A percentile compares a stretch with the other conserved stretches of the same genome.
These are phyloP conservation scores for Candida xiaguanensis DNA, from an alignment of 805 yeast species.

Conservation along the genomic window DNA sequence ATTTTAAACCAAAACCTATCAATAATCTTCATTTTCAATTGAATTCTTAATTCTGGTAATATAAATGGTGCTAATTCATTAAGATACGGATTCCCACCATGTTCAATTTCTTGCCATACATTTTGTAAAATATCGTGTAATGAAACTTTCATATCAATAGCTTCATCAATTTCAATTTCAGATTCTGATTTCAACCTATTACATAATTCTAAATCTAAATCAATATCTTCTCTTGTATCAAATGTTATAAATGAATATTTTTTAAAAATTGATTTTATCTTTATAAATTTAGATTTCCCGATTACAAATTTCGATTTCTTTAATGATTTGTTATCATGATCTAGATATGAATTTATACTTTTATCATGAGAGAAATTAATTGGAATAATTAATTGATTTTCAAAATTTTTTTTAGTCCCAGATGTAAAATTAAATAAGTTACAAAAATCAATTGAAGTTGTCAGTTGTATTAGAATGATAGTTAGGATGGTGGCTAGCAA, in stretches of 20 bases:
- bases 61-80: constrained; percentile 24
- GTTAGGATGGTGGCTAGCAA: constrained; percentile 1
- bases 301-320: constrained; percentile 4
- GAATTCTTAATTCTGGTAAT: constrained; percentile 18
- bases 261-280: constrained; percentile 6
- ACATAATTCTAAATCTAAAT: constrained; percentile 11
- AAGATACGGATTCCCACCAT: constrained; percentile 17
- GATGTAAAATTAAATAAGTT: background rate
- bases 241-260: constrained; percentile 11
- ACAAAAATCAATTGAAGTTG: background rate
- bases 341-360: background rate
- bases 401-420: background rate
- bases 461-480: background rate
- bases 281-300: background rate
- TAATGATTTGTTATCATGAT: constrained; percentile 4
- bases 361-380: constrained; percentile 1
- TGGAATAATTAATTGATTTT: constrained; percentile 8
- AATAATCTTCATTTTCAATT: constrained; percentile 15
- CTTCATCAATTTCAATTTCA: constrained; percentile 6
- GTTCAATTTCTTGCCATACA: constrained; percentile 7
- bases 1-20: constrained; percentile 41
- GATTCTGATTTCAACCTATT: background rate
- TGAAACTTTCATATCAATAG: constrained; percentile 10
- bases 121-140: constrained; percentile 8
- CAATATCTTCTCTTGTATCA: constrained; percentile 11